A percentile compares a stretch with the other conserved stretches of the same genome.
phyloP scores from a whole-genome alignment of 2,329 filamentous ascomycete genomes.

The Penicillium sp. region DNA sequence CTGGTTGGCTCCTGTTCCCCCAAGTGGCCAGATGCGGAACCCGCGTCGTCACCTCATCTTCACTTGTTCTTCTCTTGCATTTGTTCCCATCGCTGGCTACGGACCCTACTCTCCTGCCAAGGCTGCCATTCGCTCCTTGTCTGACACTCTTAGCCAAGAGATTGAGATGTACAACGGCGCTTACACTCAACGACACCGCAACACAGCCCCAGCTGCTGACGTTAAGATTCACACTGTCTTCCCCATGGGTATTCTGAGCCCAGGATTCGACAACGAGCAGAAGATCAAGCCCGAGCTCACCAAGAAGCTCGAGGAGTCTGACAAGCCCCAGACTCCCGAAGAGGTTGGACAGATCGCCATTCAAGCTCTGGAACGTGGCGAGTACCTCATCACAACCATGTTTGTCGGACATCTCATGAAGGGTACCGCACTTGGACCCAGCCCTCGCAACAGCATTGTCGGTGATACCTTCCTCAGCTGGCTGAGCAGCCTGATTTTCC shows the following conservation, averaged over 20 bases:
- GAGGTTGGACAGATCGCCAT: slow-evolving; percentile 73
- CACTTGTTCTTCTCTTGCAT: slow-evolving; percentile 74
- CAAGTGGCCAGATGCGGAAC: slow-evolving; percentile 33
- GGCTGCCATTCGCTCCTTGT: slow-evolving; percentile 77
- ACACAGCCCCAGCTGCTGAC: slow-evolving; percentile 56
- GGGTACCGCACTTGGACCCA: slow-evolving; percentile 54
- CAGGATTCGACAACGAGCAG: slow-evolving; percentile 76
- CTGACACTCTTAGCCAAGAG: slow-evolving; percentile 82
- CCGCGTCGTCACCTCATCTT: slow-evolving; percentile 75
- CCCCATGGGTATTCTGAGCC: slow-evolving; percentile 78
- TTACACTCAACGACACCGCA: slow-evolving; percentile 40
- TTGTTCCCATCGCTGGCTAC: slow-evolving; percentile 80
- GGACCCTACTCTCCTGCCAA: slow-evolving; percentile 81
- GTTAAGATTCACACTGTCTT: slow-evolving; percentile 80
- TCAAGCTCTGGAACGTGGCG: slow-evolving; percentile 72
- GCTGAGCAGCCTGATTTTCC: slow-evolving; percentile 55
- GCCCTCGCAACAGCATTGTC: slow-evolving; percentile 54
- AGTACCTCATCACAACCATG: slow-evolving; percentile 77
- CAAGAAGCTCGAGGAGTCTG: slow-evolving; percentile 75
- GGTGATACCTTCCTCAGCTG: slow-evolving; percentile 58
- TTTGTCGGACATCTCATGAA: slow-evolving; percentile 73
- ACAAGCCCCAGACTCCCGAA: slow-evolving; percentile 76
- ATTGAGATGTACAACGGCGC: slow-evolving; percentile 78
- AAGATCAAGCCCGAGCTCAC: slow-evolving; percentile 78
- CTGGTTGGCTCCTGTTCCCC: slow-evolving; percentile 61